These are phyloP conservation scores for Stachybotrys elegans DNA, from an alignment of 2,329 filamentous ascomycete genomes.

Conservation along the genomic window DNA sequence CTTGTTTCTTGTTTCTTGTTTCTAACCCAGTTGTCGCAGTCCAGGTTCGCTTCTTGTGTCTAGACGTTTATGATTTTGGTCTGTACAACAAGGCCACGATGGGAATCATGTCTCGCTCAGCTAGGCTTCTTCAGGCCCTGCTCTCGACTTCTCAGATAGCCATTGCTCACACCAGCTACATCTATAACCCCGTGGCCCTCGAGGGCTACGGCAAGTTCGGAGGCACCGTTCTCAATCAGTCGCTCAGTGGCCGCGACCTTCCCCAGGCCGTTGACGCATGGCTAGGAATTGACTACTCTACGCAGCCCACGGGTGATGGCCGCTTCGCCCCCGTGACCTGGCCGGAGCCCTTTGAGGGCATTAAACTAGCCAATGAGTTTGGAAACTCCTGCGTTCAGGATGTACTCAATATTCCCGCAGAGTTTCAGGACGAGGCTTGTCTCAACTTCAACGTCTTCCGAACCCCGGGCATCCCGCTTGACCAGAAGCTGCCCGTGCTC, in stretches of 20 bases:
- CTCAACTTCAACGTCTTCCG: slow-evolving; percentile 36
- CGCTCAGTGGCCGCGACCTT: slow-evolving; percentile 24
- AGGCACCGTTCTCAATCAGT: slow-evolving; percentile 29
- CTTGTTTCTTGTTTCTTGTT: no score
- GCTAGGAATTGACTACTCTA: slow-evolving; percentile 42
- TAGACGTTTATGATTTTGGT: no score
- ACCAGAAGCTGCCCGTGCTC: slow-evolving; percentile 29
- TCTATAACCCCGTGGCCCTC: slow-evolving; percentile 16
- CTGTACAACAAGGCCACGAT: no score
- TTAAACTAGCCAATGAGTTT: slow-evolving; percentile 29
- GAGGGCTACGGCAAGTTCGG: slow-evolving; percentile 34
- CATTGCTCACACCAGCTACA: neutral
- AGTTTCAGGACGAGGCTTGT: slow-evolving; percentile 27
- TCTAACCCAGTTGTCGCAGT: no score
- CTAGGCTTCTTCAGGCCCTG: neutral
- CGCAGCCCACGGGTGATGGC: slow-evolving; percentile 31
- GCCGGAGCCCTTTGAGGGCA: slow-evolving; percentile 34
- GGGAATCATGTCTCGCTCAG: neutral
- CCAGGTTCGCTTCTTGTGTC: no score
- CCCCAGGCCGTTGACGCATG: slow-evolving; percentile 36
- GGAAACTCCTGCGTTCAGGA: slow-evolving; percentile 40
- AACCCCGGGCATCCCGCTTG: slow-evolving; percentile 24
- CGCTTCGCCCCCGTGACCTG: slow-evolving; percentile 35
- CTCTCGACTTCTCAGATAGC: neutral
- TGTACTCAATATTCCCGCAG: slow-evolving; percentile 7